Base-by-base conservation (phyloP, 306 rosid genomes). In the Mucuna pruriens region DNA sequence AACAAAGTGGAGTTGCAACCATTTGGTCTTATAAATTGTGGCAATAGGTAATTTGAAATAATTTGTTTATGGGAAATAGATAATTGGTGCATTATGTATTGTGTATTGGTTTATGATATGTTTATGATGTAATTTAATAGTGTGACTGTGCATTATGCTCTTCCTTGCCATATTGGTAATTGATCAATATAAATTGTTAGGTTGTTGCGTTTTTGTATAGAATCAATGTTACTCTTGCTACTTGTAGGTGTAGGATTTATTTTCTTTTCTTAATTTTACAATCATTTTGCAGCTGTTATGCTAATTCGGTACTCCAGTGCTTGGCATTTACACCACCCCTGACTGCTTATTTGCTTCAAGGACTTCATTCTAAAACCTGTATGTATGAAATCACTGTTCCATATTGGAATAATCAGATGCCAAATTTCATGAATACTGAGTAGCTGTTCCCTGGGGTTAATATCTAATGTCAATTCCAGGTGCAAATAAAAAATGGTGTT, bases 271-370 rank as follows among this genome's bases (percentile, higher is more conserved):
- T 74, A 25, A 33, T 4, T 46, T 4, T 66, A 9, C 75, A 25
- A 74, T 69, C 71, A 66, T 61, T 57, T 38, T 88, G 86, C 91
- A 94, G 98, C 86, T 94, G 98, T 79, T 94, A 90, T 84, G 97
- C 97, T 44, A 94, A 92, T 85, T 94, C 90, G 60, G 90, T 92
- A 49, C 95, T 94, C 82, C 97, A 94, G 94, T 92, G 97, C 86
- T 88, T 94, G 82, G 89, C 90, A 45, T 89, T 90, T 79, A 90
- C 97, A 77, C 98, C 98, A 22, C 98, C 97, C 22, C 74, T 94
- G 89, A 88, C 93, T 84, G 89, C 95, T 49, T 94, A 92, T 88
- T 86, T 92, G 65, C 92, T 94, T 83, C 97, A 92, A 88, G 92
- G 94, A 52, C 87, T 87, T 67, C 98, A 94, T 88, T 92, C 95